Evolutionary conservation across 768 basidiomycete genomes (phyloP).

Genomic region (Glaciozyma antarctica): DNA sequence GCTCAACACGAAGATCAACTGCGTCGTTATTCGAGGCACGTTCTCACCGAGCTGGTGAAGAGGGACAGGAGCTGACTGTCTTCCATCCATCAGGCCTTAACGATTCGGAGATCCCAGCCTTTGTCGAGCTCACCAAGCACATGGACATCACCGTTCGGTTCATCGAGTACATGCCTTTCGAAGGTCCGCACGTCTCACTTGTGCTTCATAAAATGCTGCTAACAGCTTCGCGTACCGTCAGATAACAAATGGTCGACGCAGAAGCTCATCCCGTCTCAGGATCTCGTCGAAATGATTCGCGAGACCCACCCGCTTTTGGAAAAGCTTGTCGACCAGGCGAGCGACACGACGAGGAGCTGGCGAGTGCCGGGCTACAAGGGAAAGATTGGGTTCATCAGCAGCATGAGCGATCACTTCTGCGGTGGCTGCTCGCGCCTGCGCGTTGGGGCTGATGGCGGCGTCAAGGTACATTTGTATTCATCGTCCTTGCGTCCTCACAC

Average conservation of each 20-base stretch:
- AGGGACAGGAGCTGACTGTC: background rate
- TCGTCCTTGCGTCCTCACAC: background rate
- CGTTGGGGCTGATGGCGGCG: slow-evolving; percentile 80
- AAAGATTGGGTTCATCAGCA: slow-evolving; percentile 72
- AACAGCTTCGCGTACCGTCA: slow-evolving; percentile 35
- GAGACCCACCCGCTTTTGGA: slow-evolving; percentile 47
- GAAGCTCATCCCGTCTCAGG: slow-evolving; percentile 71
- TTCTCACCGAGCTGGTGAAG: background rate
- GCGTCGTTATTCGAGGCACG: slow-evolving; percentile 62
- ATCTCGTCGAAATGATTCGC: slow-evolving; percentile 51
- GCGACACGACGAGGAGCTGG: slow-evolving; percentile 76
- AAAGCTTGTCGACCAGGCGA: slow-evolving; percentile 54
- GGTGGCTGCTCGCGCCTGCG: slow-evolving; percentile 71
- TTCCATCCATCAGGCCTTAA: slow-evolving; percentile 46
- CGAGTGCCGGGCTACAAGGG: slow-evolving; percentile 61
- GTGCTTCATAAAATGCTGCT: background rate
- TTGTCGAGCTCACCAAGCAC: slow-evolving; percentile 64
- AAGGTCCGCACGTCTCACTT: slow-evolving; percentile 45
- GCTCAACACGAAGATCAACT: slow-evolving; percentile 64
- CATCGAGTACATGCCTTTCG: slow-evolving; percentile 93
- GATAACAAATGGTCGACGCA: slow-evolving; percentile 74
- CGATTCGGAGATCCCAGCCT: slow-evolving; percentile 66
- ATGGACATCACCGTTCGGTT: slow-evolving; percentile 63
- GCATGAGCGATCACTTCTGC: slow-evolving; percentile 91
- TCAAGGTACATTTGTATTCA: slow-evolving; percentile 51